Evolutionary conservation across 805 yeast genomes (phyloP).

Genomic region (Candida krabiensis): DNA sequence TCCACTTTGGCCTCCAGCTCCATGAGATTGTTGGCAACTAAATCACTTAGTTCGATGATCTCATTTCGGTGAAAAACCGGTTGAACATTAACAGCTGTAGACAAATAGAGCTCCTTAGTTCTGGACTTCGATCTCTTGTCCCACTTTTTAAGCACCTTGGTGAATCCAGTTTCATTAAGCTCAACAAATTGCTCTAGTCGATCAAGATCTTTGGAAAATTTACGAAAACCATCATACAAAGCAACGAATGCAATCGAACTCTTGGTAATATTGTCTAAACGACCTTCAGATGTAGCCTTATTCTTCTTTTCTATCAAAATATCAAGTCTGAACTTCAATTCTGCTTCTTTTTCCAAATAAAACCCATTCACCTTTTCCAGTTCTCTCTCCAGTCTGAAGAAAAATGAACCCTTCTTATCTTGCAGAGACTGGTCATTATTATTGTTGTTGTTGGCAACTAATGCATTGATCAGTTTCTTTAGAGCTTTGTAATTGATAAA

Average conservation of each 20-base stretch:
- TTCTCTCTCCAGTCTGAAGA: constrained; percentile 90
- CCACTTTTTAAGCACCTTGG: constrained; percentile 96
- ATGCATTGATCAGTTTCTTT: constrained; percentile 84
- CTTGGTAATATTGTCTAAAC: constrained; percentile 47
- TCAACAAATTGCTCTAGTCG: constrained; percentile 92
- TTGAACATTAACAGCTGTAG: constrained; percentile 93
- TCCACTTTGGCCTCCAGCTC: constrained; percentile 74
- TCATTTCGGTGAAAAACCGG: constrained; percentile 93
- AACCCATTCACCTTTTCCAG: constrained; percentile 93
- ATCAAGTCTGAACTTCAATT: constrained; percentile 75
- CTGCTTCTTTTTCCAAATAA: constrained; percentile 88
- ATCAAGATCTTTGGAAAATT: constrained; percentile 84
- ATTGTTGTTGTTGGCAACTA: constrained; percentile 43
- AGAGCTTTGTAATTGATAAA: constrained; percentile 94
- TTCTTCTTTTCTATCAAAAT: constrained; percentile 69
- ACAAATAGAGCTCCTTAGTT: constrained; percentile 86
- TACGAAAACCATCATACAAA: constrained; percentile 82
- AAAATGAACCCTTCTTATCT: constrained; percentile 87
- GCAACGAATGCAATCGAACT: constrained; percentile 78
- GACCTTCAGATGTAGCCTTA: constrained; percentile 40
- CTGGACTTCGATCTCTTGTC: constrained; percentile 94
- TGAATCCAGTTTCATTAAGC: constrained; percentile 92
- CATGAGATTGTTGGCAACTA: constrained; percentile 62
- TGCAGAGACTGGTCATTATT: constrained; percentile 57
- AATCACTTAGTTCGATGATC: constrained; percentile 80